phyloP scores from a whole-genome alignment of 495 filamentous ascomycete genomes.

The Saxophila tyrrhenica region DNA sequence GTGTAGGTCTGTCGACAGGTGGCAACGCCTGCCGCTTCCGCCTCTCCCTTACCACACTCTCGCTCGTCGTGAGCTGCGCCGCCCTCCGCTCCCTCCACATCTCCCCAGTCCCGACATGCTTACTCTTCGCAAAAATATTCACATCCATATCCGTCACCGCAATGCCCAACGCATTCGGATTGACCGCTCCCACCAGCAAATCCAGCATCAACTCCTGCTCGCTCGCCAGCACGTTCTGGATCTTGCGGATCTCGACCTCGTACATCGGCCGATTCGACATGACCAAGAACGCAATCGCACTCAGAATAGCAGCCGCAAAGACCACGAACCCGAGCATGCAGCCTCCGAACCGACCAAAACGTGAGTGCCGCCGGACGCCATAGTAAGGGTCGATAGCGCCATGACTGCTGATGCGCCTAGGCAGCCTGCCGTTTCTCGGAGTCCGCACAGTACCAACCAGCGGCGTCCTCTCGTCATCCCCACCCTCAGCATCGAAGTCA shows the following conservation, averaged over 20 bases:
- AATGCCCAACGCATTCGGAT: slow-evolving; percentile 83
- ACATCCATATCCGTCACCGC: slow-evolving; percentile 74
- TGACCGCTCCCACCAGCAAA: slow-evolving; percentile 72
- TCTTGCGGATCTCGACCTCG: slow-evolving; percentile 60
- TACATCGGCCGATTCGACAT: slow-evolving; percentile 80
- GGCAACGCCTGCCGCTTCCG: not conserved
- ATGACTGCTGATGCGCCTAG: slow-evolving; percentile 45
- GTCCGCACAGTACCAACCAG: slow-evolving; percentile 58
- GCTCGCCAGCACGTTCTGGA: slow-evolving; percentile 82
- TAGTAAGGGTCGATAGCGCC: slow-evolving; percentile 68
- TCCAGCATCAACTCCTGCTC: slow-evolving; percentile 95
- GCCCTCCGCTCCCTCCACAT: slow-evolving; percentile 51
- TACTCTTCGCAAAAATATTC: slow-evolving; percentile 87
- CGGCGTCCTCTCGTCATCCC: slow-evolving; percentile 84
- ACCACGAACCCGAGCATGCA: slow-evolving; percentile 66
- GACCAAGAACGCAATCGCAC: slow-evolving; percentile 74
- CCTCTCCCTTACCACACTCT: not conserved
- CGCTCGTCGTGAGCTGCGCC: slow-evolving; percentile 19
- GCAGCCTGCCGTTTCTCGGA: slow-evolving; percentile 45
- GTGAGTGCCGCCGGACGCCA: slow-evolving; percentile 48
- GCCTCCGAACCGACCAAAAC: slow-evolving; percentile 56
- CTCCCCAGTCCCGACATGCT: slow-evolving; percentile 66
- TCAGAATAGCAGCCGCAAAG: slow-evolving; percentile 63
- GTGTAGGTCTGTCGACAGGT: not conserved
- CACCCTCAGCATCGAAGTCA: slow-evolving; percentile 62